Evolutionary conservation across 164 flowering plant genomes (phyloP).

Genomic region (Vitis rupestris): DNA sequence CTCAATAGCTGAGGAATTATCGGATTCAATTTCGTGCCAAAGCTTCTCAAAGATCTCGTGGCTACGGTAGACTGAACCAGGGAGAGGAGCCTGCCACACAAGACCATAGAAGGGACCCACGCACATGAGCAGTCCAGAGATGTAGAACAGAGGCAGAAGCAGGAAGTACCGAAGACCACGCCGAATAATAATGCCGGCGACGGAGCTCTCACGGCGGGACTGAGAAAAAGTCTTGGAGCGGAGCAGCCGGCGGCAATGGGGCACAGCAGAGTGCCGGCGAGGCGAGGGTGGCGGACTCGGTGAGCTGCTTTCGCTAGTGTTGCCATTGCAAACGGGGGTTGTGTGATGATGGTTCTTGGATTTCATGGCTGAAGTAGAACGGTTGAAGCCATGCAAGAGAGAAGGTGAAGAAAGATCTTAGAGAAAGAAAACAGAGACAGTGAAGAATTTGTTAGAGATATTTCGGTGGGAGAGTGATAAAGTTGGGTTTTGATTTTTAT

Average conservation of each 20-base stretch:
- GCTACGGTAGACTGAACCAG: conserved; percentile 79
- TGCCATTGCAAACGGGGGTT: conserved; percentile 14
- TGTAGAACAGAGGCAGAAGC: conserved; percentile 52
- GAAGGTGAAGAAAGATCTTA: background rate
- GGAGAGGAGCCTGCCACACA: conserved; percentile 35
- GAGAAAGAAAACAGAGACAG: background rate
- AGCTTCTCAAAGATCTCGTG: conserved; percentile 58
- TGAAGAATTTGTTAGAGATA: too few species aligned
- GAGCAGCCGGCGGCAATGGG: conserved; percentile 31
- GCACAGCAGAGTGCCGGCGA: conserved; percentile 20
- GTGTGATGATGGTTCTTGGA: conserved; percentile 13
- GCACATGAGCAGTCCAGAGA: conserved; percentile 53
- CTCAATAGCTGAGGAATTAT: conserved; percentile 62
- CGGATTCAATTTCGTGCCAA: conserved; percentile 55
- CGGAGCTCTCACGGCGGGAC: conserved; percentile 14
- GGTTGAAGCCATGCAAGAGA: conserved; percentile 4
- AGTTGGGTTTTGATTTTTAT: conserved; percentile 1
- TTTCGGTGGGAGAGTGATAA: conserved; percentile 1
- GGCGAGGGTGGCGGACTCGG: conserved; percentile 53
- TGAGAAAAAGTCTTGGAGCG: conserved; percentile 33
- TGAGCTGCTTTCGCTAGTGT: conserved; percentile 29
- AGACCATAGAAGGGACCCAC: conserved; percentile 53
- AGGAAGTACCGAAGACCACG: conserved; percentile 44
- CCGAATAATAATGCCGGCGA: conserved; percentile 27
- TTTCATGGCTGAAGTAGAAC: conserved; percentile 18